Evolutionary conservation across 768 basidiomycete genomes (phyloP), one percentile per base, ranked within the genome.

Genomic region (Serendipita sp.): DNA sequence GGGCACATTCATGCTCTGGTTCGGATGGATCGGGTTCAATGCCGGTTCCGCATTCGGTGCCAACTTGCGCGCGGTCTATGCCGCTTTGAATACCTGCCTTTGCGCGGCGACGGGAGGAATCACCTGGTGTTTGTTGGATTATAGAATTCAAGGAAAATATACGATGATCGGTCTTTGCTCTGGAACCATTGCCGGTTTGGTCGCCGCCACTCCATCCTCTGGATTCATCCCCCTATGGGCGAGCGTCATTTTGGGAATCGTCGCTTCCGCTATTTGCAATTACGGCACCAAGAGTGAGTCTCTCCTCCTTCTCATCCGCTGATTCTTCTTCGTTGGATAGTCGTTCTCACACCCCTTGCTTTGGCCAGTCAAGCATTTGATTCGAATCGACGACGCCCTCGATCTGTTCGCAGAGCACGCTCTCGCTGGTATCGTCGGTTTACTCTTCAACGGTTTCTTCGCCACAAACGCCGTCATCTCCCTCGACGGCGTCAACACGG

Each of bases 341-440:
- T n/a, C n/a, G n/a, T 71, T 64, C 60, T 65, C 3, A 41, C 38
- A 3, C 38, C 38, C 67, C 46, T 38, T 58, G 16, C 44, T 28
- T 65, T 66, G 35, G 18, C 1, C 68, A 89, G 86, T 86, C 28
- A 89, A 89, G 74, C 80, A 81, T 68, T 70, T 87, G 38, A 66
- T 92, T 64, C 75, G 77, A 16, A 81, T 92, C 64, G 93, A 96
- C 71, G 93, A 95, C 70, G 84, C 91, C 0, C 85, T 96, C 60
- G 93, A 97, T 79, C 81, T 93, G 51, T 94, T 92, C 72, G 92
- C 92, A 16, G 86, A 90, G 70, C 93, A 96, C 77, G 93, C 86
- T 44, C 75, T 94, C 45, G 91, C 90, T 4, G 89, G 91, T 32
- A 82, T 89, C 45, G 74, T 89, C 63, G 92, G 90, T 46, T 78